These are phyloP conservation scores for Coniochaeta ligniaria DNA, from an alignment of 2,329 filamentous ascomycete genomes.

Conservation along the genomic window DNA sequence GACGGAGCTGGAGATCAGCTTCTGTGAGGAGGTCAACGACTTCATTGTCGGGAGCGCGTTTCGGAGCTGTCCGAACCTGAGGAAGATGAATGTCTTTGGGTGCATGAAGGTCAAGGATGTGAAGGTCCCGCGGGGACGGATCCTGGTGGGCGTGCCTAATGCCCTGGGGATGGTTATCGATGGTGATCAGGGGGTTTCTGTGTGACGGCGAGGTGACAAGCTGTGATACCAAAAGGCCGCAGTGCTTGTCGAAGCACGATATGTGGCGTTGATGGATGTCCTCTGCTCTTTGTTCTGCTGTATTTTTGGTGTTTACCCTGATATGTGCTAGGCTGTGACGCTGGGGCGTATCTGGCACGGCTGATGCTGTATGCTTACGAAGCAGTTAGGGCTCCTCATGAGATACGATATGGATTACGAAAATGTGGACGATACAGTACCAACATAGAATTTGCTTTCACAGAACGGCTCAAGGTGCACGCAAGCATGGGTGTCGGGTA, in stretches of 20 bases:
- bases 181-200: conserved; percentile 24
- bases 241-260: not conserved
- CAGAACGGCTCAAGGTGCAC: too few relatives aligned
- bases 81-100: conserved; percentile 55
- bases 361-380: not conserved
- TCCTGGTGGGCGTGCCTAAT: conserved; percentile 52
- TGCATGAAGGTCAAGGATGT: conserved; percentile 55
- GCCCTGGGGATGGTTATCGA: conserved; percentile 54
- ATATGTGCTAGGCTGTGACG: not conserved
- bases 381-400: not conserved
- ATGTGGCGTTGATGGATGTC: not conserved
- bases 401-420: not conserved
- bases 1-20: conserved; percentile 67
- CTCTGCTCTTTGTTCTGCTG: not conserved
- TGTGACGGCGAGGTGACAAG: not conserved
- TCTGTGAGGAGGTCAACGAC: conserved; percentile 63
- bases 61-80: conserved; percentile 52
- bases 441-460: not conserved
- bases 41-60: conserved; percentile 58
- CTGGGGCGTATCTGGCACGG: not conserved
- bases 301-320: not conserved
- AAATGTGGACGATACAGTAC: not conserved
- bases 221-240: too few relatives aligned
- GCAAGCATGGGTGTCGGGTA: too few relatives aligned
- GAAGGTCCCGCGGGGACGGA: conserved; percentile 45